These are phyloP conservation scores for Colletotrichum simmondsii DNA, from an alignment of 2,329 filamentous ascomycete genomes.

Conservation along the genomic window DNA sequence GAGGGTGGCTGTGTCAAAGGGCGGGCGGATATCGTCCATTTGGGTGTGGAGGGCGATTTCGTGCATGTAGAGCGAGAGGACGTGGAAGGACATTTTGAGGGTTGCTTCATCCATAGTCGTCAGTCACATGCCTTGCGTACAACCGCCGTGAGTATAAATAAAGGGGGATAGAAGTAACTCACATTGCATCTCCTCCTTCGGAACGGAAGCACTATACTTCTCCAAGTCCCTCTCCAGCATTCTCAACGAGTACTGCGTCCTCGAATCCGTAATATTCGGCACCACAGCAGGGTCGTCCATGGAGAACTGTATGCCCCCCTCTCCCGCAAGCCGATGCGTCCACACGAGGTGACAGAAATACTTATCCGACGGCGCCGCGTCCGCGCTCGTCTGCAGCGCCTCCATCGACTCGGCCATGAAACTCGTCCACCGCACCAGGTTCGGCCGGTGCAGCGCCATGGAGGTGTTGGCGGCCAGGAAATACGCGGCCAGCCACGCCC, in stretches of 20 bases:
- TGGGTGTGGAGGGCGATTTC: slow-evolving; percentile 78
- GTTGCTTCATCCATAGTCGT: slow-evolving; percentile 56
- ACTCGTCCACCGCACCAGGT: slow-evolving; percentile 67
- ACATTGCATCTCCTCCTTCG: slow-evolving; percentile 66
- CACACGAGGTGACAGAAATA: slow-evolving; percentile 69
- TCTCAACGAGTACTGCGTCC: slow-evolving; percentile 72
- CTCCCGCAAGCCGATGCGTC: slow-evolving; percentile 73
- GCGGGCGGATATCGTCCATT: slow-evolving; percentile 62
- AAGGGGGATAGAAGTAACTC: slow-evolving; percentile 44
- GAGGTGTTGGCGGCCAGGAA: slow-evolving; percentile 69
- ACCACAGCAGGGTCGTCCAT: slow-evolving; percentile 71
- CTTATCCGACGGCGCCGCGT: slow-evolving; percentile 66
- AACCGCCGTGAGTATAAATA: neutral
- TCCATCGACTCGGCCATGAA: slow-evolving; percentile 72
- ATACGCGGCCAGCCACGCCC: slow-evolving; percentile 70
- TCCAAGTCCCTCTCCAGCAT: slow-evolving; percentile 74
- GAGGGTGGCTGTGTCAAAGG: slow-evolving; percentile 57
- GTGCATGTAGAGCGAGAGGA: slow-evolving; percentile 79
- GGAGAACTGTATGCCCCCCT: slow-evolving; percentile 73
- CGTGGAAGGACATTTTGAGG: slow-evolving; percentile 71
- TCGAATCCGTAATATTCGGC: slow-evolving; percentile 68
- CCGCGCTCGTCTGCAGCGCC: slow-evolving; percentile 62
- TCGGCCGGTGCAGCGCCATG: slow-evolving; percentile 70
- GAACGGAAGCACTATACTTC: slow-evolving; percentile 66
- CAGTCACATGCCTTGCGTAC: slow-evolving; percentile 15